Evolutionary conservation across 495 filamentous ascomycete genomes (phyloP), one percentile per base, ranked within the genome.

Genomic region (Penicillium canescens): DNA sequence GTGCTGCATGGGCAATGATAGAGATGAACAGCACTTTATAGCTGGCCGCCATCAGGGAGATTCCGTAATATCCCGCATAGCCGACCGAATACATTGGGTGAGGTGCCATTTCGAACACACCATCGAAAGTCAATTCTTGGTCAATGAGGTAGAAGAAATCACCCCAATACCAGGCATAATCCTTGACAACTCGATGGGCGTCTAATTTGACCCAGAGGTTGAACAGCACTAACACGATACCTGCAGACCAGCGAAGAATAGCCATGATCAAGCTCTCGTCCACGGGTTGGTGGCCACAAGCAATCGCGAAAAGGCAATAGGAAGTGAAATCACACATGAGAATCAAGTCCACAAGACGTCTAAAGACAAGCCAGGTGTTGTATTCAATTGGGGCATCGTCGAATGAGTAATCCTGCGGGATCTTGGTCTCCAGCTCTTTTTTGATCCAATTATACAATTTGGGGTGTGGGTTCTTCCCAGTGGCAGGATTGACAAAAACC

Each of bases 81-180:
- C 94, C 94, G 61, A 98, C 92, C 40, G 92, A 96, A 76, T 98
- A 98, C 94, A 98, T 98, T 37, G 94, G 94, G 69, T 98, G 94
- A 21, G 94, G 94, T 41, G 95, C 94, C 89, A 98, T 96, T 72
- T 98, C 94, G 67, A 97, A 98, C 48, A 98, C 93, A 42, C 95
- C 95, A 66, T 98, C 95, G 59, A 98, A 98, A 31, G 94, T 97
- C 63, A 98, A 79, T 66, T 97, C 90, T 67, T 97, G 91, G 69
- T 98, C 95, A 66, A 98, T 91, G 68, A 98, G 86, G 75, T 90
- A 98, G 79, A 98, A 98, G 75, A 98, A 98, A 65, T 98, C 94
- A 47, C 94, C 94, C 94, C 94, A 98, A 74, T 98, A 98, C 94
- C 94, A 98, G 18, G 94, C 94, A 75, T 91, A 98, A 69, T 98